Evolutionary conservation across 257 asterid genomes (phyloP).

Genomic region (Plectranthus barbatus): DNA sequence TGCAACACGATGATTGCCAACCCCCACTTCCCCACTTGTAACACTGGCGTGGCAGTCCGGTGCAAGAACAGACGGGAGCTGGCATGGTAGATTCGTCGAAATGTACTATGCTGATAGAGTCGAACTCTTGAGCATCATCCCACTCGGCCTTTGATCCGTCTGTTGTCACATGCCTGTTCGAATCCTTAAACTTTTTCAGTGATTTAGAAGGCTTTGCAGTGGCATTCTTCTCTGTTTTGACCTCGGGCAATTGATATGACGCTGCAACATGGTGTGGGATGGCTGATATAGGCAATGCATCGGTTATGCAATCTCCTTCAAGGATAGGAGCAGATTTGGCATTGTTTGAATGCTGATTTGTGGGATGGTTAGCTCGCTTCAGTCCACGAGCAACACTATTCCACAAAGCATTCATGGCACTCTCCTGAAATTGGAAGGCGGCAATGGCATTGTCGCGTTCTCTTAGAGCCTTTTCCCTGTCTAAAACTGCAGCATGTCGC

Average conservation of each 20-base stretch:
- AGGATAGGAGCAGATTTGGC: constrained; percentile 21
- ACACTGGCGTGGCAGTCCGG: constrained; percentile 62
- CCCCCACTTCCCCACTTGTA: constrained; percentile 87
- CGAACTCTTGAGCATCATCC: constrained; percentile 59
- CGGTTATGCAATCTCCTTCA: constrained; percentile 25
- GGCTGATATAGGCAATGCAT: constrained; percentile 34
- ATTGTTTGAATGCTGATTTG: constrained; percentile 18
- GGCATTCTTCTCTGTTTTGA: constrained; percentile 21
- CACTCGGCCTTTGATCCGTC: constrained; percentile 69
- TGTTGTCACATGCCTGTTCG: constrained; percentile 49
- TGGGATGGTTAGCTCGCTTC: constrained; percentile 29
- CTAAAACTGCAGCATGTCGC: constrained; percentile 48
- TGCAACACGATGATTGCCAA: constrained; percentile 85
- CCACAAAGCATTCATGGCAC: constrained; percentile 30
- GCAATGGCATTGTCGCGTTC: constrained; percentile 84
- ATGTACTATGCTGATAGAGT: constrained; percentile 25
- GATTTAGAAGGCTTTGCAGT: constrained; percentile 20
- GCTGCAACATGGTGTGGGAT: constrained; percentile 28
- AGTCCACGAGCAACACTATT: constrained; percentile 26
- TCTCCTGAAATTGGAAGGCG: constrained; percentile 74
- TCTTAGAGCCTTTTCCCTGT: constrained; percentile 49
- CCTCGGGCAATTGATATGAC: constrained; percentile 12
- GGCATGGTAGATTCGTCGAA: constrained; percentile 58
- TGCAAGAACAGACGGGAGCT: constrained; percentile 64
- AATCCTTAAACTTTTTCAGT: constrained; percentile 38